Conservation (phyloP, 1,284 basidiomycete genomes). For the Moesziomyces antarcticus region DNA sequence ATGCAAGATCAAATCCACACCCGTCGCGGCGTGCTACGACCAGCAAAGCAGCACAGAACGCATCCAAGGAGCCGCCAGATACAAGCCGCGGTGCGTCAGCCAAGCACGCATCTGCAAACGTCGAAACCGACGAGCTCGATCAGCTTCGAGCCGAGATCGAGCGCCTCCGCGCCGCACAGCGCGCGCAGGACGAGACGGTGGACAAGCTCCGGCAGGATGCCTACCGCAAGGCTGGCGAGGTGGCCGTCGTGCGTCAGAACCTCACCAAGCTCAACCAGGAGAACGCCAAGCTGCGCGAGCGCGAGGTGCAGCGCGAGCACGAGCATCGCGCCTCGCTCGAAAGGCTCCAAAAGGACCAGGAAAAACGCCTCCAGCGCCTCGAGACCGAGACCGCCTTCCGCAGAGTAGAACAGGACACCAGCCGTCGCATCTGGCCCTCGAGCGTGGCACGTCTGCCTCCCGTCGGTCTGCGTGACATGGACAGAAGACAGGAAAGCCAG, state of each 20-base stretch:
- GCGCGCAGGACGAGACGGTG: slow-evolving; percentile 45
- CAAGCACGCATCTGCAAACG: not conserved
- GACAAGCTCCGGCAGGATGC: slow-evolving; percentile 39
- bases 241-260: slow-evolving; percentile 56
- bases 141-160: slow-evolving; percentile 37
- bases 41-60: not conserved
- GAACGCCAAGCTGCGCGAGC: slow-evolving; percentile 46
- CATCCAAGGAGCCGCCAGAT: slow-evolving; percentile 17
- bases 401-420: slow-evolving; percentile 59
- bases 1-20: not conserved
- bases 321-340: slow-evolving; percentile 48
- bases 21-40: not conserved
- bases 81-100: not conserved
- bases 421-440: slow-evolving; percentile 54
- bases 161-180: slow-evolving; percentile 32
- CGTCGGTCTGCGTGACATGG: slow-evolving; percentile 19
- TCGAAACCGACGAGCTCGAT: slow-evolving; percentile 12
- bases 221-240: slow-evolving; percentile 55
- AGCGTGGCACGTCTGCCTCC: slow-evolving; percentile 46
- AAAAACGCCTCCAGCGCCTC: slow-evolving; percentile 46
- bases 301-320: slow-evolving; percentile 41
- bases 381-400: slow-evolving; percentile 57
- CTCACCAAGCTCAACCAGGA: slow-evolving; percentile 50
- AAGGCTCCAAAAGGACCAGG: slow-evolving; percentile 47
- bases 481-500: slow-evolving; percentile 37